These are phyloP conservation scores for Gaeumannomyces tritici DNA, from an alignment of 2,329 filamentous ascomycete genomes.

Conservation along the genomic window DNA sequence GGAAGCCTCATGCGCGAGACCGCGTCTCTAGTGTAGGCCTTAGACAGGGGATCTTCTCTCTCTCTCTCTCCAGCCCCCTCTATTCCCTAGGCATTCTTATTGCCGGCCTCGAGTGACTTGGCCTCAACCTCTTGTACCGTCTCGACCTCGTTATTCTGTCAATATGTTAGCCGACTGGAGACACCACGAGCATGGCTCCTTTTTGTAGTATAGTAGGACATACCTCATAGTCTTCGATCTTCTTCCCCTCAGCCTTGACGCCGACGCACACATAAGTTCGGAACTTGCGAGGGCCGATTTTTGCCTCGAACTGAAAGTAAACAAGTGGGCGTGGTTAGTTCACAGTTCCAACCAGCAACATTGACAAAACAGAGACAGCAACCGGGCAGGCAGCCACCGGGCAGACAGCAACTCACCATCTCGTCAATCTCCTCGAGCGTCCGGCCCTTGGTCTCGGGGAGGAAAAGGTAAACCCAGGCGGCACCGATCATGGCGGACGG, in stretches of 20 bases:
- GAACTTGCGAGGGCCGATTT: background rate
- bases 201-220: background rate
- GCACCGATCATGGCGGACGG: slow-evolving; percentile 22
- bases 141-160: background rate
- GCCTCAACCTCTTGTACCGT: background rate
- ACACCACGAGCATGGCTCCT: no score
- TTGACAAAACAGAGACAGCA: background rate
- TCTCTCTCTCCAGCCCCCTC: background rate
- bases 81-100: background rate
- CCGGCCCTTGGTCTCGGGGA: slow-evolving; percentile 33
- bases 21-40: background rate
- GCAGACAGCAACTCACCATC: slow-evolving; percentile 16
- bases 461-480: slow-evolving; percentile 32
- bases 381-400: background rate
- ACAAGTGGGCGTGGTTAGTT: no score
- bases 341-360: no score
- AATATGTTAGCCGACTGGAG: background rate
- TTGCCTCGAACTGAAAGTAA: slow-evolving; percentile 4
- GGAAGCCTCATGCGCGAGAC: no score
- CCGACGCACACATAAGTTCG: background rate
- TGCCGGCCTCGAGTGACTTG: background rate
- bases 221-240: background rate
- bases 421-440: slow-evolving; percentile 39
- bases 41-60: background rate
- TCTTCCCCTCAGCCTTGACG: slow-evolving; percentile 1